Conservation (phyloP, 2,329 filamentous ascomycete genomes). For the Neocatenulostroma microsporum region DNA sequence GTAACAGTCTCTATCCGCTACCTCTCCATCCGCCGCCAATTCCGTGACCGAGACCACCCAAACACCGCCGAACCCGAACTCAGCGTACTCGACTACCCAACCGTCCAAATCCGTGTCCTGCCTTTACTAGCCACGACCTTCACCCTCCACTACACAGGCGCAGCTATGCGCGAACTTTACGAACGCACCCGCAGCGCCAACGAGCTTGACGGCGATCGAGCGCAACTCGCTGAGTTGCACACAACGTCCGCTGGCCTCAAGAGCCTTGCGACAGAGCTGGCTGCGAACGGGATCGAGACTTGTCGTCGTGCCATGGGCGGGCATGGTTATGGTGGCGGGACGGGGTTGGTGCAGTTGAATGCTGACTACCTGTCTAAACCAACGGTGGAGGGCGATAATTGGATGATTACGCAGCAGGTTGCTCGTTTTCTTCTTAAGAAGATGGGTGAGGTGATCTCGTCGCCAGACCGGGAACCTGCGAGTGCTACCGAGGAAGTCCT, state of each 20-base stretch:
- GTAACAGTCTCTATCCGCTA: too few species aligned
- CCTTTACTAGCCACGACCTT: slow-evolving; percentile 1
- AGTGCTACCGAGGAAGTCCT: too few species aligned
- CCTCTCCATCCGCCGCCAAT: too few species aligned
- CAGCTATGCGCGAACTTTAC: slow-evolving; percentile 1
- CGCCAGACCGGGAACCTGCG: background rate
- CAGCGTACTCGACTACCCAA: too few species aligned
- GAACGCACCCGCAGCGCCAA: background rate
- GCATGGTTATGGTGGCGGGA: slow-evolving; percentile 1
- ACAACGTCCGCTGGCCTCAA: slow-evolving; percentile 2
- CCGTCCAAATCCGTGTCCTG: too few species aligned
- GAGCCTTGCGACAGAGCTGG: slow-evolving; percentile 2
- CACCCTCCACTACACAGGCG: background rate
- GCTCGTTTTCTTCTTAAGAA: background rate
- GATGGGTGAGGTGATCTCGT: background rate
- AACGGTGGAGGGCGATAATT: slow-evolving; percentile 3
- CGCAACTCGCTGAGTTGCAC: slow-evolving; percentile 1
- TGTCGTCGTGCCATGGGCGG: slow-evolving; percentile 2
- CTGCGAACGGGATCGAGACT: slow-evolving; percentile 3
- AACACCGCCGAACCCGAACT: too few species aligned
- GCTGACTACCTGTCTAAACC: slow-evolving; percentile 3
- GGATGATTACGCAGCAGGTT: slow-evolving; percentile 3
- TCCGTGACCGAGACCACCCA: too few species aligned
- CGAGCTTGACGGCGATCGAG: slow-evolving; percentile 1
- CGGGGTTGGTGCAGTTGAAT: slow-evolving; percentile 1